Percentiles rank a stretch among this genome's conserved stretches.
phyloP scores from a whole-genome alignment of 2,329 filamentous ascomycete species.

The Lecanoromycetidae sp. region DNA sequence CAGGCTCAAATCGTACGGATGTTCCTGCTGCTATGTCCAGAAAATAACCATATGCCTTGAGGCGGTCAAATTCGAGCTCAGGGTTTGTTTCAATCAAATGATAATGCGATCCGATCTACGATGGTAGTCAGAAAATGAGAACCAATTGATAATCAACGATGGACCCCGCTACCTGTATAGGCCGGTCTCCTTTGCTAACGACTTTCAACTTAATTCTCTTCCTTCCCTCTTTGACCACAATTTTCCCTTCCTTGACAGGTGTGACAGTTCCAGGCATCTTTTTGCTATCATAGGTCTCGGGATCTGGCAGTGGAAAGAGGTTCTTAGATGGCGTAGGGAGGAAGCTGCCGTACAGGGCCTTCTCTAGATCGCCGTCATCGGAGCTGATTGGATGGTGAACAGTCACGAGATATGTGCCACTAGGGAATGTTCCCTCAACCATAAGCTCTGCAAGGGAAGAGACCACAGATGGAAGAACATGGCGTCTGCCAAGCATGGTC shows the following conservation, averaged over 20 bases:
- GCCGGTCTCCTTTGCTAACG: constrained; percentile 75
- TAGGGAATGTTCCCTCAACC: constrained; percentile 86
- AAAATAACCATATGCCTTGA: constrained; percentile 68
- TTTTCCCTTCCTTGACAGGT: constrained; percentile 51
- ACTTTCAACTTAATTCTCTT: constrained; percentile 63
- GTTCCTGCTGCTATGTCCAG: constrained; percentile 87
- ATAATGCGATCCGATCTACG: constrained; percentile 73
- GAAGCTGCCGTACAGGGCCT: constrained; percentile 83
- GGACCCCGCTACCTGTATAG: constrained; percentile 58
- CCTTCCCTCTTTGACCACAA: constrained; percentile 62
- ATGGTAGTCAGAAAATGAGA: neutral
- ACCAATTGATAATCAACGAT: neutral
- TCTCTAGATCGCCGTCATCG: constrained; percentile 75
- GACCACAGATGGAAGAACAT: constrained; percentile 74
- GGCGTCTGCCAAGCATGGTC: constrained; percentile 84
- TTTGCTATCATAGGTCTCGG: constrained; percentile 52
- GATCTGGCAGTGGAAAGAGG: constrained; percentile 53
- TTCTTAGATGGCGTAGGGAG: constrained; percentile 61
- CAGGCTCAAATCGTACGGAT: constrained; percentile 85
- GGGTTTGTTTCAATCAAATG: constrained; percentile 95
- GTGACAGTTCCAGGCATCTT: constrained; percentile 72
- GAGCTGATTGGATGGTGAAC: constrained; percentile 80
- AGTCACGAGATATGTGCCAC: constrained; percentile 85
- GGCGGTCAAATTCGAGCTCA: constrained; percentile 74
- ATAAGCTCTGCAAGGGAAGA: constrained; percentile 71